These are phyloP conservation scores for Gelatoporia subvermispora DNA, from an alignment of 768 basidiomycete species.

Conservation along the genomic window DNA sequence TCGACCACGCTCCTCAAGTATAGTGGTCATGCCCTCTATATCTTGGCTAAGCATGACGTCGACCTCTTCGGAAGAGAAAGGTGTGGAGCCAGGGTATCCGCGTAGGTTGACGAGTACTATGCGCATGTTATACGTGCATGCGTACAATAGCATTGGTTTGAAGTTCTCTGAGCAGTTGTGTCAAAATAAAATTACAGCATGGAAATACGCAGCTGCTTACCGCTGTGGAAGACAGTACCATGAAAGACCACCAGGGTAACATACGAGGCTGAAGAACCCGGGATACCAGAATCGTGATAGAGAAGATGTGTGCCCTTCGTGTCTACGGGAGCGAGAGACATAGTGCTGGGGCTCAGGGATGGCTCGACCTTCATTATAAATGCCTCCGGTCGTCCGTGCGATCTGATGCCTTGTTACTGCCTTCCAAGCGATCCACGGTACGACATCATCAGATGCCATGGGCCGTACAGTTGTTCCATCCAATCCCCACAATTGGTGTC, in stretches of 20 bases:
- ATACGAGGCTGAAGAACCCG: slow-evolving; percentile 3
- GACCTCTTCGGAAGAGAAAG: slow-evolving; percentile 15
- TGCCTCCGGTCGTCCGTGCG: too few species aligned
- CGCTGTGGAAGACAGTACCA: slow-evolving; percentile 15
- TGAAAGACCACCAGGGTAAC: slow-evolving; percentile 12
- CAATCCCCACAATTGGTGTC: too few species aligned
- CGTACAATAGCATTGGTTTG: slow-evolving; percentile 12
- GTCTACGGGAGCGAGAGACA: slow-evolving; percentile 15
- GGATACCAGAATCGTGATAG: slow-evolving; percentile 15
- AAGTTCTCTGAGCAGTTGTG: not conserved
- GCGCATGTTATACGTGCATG: slow-evolving; percentile 15
- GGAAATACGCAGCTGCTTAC: slow-evolving; percentile 1
- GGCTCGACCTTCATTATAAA: too few species aligned
- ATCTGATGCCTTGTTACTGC: too few species aligned
- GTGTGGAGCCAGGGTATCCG: slow-evolving; percentile 22
- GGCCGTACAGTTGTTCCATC: too few species aligned
- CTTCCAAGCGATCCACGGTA: too few species aligned
- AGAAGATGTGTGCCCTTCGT: slow-evolving; percentile 9
- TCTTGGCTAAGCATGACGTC: slow-evolving; percentile 8
- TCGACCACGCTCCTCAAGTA: slow-evolving; percentile 23
- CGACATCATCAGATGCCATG: too few species aligned
- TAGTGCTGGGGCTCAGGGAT: too few species aligned
- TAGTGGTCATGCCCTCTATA: slow-evolving; percentile 15
- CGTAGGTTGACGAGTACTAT: slow-evolving; percentile 20
- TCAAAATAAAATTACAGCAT: too few species aligned